Evolutionary conservation across 306 rosid species (phyloP), one percentile per base, ranked within the genome.

Genomic region (Trifolium fragiferum): DNA sequence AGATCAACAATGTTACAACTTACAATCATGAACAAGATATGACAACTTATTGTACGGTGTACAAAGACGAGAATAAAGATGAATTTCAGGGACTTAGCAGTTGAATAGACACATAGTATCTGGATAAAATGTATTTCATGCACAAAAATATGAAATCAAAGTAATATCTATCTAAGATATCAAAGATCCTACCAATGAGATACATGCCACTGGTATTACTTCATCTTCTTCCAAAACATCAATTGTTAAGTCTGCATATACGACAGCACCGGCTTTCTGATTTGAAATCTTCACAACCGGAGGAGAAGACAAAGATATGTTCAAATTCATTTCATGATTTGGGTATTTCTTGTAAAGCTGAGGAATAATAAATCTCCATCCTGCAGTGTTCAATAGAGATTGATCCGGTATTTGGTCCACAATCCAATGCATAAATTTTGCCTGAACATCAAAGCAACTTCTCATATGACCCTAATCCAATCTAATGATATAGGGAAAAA

Each of bases 311-410:
- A 94, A 86, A 44, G 96, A 83, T 73, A 94, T 68, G 54, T 91
- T 94, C 87, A 94, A 87, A 77, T 89, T 85, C 95, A 91, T 88
- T 68, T 86, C 78, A 73, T 84, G 89, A 80, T 91, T 87, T 27
- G 97, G 98, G 77, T 91, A 94, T 80, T 91, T 94, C 88, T 78
- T 87, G 90, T 91, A 94, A 41, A 94, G 83, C 70, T 91, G 97
- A 71, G 97, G 98, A 82, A 94, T 60, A 61, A 94, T 81, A 82
- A 86, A 91, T 94, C 94, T 91, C 96, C 97, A 94, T 76, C 87
- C 97, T 53, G 94, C 95, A 14, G 96, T 94, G 85, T 89, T 94
- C 78, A 91, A 57, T 79, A 91, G 82, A 46, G 91, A 82, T 73
- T 90, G 97, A 82, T 91, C 89, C 32, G 98, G 96, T 80, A 94